Evolutionary conservation across 176 grass and related monocot species (phyloP).

Genomic region (Neostapfia colusana): DNA sequence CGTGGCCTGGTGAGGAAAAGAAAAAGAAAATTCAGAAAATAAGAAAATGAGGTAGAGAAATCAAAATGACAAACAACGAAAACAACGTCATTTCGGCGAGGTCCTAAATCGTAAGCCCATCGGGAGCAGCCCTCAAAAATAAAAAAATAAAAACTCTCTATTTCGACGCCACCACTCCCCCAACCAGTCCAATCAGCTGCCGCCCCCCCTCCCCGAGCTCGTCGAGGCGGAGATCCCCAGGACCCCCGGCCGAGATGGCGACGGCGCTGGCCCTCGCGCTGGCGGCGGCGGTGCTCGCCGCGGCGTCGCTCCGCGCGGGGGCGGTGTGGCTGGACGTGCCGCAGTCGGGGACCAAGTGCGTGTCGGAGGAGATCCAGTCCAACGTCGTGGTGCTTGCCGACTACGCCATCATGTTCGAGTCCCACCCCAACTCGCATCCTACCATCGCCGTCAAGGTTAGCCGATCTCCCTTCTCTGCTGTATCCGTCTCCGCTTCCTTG

Average conservation of each 20-base stretch:
- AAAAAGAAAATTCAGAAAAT: no score
- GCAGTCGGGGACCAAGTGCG: conserved; percentile 77
- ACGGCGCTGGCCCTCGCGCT: conserved; percentile 18
- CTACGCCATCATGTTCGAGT: conserved; percentile 69
- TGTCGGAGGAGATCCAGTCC: conserved; percentile 94
- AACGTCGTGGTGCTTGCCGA: conserved; percentile 88
- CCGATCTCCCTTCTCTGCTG: background rate
- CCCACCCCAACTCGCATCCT: conserved; percentile 50
- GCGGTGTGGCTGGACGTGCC: conserved; percentile 90
- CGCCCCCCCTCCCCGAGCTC: background rate
- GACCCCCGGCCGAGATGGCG: conserved; percentile 7
- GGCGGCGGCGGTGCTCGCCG: conserved; percentile 18
- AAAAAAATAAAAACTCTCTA: no score
- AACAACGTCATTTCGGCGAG: no score
- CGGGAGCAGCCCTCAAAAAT: no score
- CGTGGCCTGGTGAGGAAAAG: no score
- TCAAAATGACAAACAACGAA: no score
- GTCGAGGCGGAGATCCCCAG: conserved; percentile 47
- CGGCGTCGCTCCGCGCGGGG: conserved; percentile 28
- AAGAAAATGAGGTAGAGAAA: no score
- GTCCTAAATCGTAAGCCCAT: no score
- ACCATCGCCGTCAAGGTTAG: conserved; percentile 70
- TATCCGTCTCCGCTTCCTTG: background rate
- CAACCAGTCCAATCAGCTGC: background rate
- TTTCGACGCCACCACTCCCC: background rate